Evolutionary conservation across 202 grass and related monocot species (phyloP).

Genomic region (Schoenoplectus triqueter): DNA sequence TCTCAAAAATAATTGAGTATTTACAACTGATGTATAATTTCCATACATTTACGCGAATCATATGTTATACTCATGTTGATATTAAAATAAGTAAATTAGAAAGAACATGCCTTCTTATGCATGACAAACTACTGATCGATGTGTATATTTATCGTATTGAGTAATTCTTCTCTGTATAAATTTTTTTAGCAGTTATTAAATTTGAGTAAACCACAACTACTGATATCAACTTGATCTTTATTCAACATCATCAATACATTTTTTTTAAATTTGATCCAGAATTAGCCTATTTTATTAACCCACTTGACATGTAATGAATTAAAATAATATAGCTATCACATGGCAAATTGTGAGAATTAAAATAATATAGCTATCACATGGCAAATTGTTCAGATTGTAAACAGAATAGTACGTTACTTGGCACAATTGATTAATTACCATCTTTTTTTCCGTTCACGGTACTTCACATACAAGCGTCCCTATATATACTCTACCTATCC

Average conservation of each 20-base stretch:
- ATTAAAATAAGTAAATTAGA: not conserved
- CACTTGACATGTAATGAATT: not conserved
- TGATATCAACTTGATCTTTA: too few species aligned
- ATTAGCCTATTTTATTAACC: not conserved
- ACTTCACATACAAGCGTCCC: slow-evolving; percentile 9
- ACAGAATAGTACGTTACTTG: slow-evolving; percentile 2
- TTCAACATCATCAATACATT: too few species aligned
- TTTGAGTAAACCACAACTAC: too few species aligned
- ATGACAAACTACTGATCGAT: too few species aligned
- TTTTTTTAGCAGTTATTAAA: too few species aligned
- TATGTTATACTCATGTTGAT: not conserved
- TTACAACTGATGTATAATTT: too few species aligned
- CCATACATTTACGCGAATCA: not conserved
- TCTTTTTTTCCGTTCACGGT: not conserved
- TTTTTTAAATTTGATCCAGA: too few species aligned
- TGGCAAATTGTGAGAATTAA: not conserved
- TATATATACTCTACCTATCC: slow-evolving; percentile 5
- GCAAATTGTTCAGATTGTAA: slow-evolving; percentile 24
- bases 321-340: not conserved
- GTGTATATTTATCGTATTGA: too few species aligned
- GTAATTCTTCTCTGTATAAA: too few species aligned
- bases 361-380: not conserved
- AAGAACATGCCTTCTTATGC: not conserved
- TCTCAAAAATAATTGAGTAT: too few species aligned
- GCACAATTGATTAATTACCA: not conserved